Evolutionary conservation across 2,329 filamentous ascomycete species (phyloP).

Genomic region (Pseudocercospora musae): DNA sequence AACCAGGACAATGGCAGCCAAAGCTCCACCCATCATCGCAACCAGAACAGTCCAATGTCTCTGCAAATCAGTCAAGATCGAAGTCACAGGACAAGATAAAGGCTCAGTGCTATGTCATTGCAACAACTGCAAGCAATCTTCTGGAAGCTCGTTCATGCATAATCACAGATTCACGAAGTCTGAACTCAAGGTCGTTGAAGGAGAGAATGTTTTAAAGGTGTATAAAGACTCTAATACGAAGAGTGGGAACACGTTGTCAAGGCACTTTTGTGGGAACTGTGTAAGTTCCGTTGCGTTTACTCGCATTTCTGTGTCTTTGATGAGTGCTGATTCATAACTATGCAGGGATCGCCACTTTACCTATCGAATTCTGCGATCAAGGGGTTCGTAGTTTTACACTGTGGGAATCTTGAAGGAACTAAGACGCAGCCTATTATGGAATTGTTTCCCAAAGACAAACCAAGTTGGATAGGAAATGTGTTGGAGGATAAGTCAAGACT

Average conservation of each 20-base stretch:
- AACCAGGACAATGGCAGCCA: conserved; percentile 3
- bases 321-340: not conserved
- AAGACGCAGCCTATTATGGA: conserved; percentile 21
- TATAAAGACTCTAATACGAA: conserved; percentile 29
- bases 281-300: conserved; percentile 20
- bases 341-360: conserved; percentile 24
- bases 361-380: conserved; percentile 22
- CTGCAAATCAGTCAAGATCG: conserved; percentile 27
- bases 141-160: conserved; percentile 30
- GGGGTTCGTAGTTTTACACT: conserved; percentile 19
- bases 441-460: conserved; percentile 18
- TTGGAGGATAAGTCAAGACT: conserved; percentile 19
- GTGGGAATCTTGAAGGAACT: conserved; percentile 18
- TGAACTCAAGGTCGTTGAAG: conserved; percentile 25
- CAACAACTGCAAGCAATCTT: conserved; percentile 26
- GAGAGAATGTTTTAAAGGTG: conserved; percentile 23
- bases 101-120: conserved; percentile 33
- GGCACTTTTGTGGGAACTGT: conserved; percentile 31
- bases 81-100: conserved; percentile 30
- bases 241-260: conserved; percentile 24
- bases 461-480: conserved; percentile 17
- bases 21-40: conserved; percentile 10
- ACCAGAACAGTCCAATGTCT: conserved; percentile 26
- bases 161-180: conserved; percentile 31
- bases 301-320: not conserved